Conservation (phyloP, 495 filamentous ascomycete species). For the Penicillium riverlandense region DNA sequence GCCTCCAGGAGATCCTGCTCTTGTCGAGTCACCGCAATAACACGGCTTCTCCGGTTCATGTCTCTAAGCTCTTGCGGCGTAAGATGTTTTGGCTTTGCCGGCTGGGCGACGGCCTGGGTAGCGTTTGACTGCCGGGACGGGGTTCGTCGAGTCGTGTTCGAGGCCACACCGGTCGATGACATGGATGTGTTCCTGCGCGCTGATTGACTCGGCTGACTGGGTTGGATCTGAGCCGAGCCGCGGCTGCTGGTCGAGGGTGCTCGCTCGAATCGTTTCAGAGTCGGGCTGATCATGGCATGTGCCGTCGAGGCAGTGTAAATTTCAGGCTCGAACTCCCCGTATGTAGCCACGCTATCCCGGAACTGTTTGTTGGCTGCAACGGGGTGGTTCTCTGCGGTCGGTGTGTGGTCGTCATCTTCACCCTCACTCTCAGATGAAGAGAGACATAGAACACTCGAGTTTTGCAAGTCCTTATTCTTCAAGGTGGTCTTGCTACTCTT, state of each 20-base stretch:
- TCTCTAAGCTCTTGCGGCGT: conserved; percentile 23
- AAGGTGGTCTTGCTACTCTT: conserved; percentile 39
- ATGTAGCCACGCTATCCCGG: conserved; percentile 33
- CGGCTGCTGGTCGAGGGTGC: conserved; percentile 22
- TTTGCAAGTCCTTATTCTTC: conserved; percentile 39
- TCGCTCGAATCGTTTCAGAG: conserved; percentile 21
- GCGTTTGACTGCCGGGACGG: conserved; percentile 28
- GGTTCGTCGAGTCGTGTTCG: conserved; percentile 12
- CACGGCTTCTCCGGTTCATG: conserved; percentile 46
- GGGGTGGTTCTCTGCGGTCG: conserved; percentile 4
- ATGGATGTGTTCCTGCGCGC: conserved; percentile 14
- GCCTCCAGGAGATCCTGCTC: conserved; percentile 78
- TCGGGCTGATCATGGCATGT: conserved; percentile 22
- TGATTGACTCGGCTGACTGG: conserved; percentile 7
- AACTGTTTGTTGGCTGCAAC: conserved; percentile 3
- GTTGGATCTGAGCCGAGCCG: conserved; percentile 16
- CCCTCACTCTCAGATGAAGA: conserved; percentile 52
- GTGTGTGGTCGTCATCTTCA: conserved; percentile 24
- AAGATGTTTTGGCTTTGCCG: conserved; percentile 20
- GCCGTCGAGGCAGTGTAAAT: conserved; percentile 36
- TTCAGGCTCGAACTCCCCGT: conserved; percentile 32
- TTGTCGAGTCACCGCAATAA: conserved; percentile 82
- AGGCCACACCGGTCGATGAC: conserved; percentile 21
- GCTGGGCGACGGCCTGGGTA: conserved; percentile 26
- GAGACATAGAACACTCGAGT: conserved; percentile 47